phyloP scores from a whole-genome alignment of 768 basidiomycete species.

The Leccinum sublutescens region DNA sequence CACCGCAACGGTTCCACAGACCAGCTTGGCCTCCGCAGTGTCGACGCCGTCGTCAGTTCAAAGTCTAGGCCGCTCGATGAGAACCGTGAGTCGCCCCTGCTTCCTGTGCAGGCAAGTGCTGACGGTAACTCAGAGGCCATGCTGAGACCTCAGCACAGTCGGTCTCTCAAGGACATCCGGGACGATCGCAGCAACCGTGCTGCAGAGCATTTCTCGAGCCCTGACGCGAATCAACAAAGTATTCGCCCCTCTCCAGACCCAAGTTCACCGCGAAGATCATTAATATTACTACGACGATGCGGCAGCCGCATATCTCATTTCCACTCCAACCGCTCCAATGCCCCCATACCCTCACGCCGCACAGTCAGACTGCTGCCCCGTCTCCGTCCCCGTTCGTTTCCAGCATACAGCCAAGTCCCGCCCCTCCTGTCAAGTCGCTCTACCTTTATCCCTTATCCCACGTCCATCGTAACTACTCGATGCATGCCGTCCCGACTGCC shows the following conservation, averaged over 20 bases:
- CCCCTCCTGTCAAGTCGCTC: slow-evolving; percentile 64
- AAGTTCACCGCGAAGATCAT: slow-evolving; percentile 53
- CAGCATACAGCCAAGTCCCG: slow-evolving; percentile 51
- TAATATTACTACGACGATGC: slow-evolving; percentile 56
- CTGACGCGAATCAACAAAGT: slow-evolving; percentile 19
- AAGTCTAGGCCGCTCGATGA: slow-evolving; percentile 33
- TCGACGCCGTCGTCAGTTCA: slow-evolving; percentile 58
- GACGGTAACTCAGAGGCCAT: slow-evolving; percentile 19
- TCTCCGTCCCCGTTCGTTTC: slow-evolving; percentile 68
- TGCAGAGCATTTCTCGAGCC: slow-evolving; percentile 22
- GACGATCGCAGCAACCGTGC: slow-evolving; percentile 22
- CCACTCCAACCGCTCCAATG: slow-evolving; percentile 55
- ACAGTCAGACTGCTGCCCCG: slow-evolving; percentile 70
- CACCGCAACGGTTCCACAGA: slow-evolving; percentile 59
- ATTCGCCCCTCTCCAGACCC: slow-evolving; percentile 37
- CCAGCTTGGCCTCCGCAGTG: slow-evolving; percentile 55
- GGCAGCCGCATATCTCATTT: slow-evolving; percentile 56
- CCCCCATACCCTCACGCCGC: slow-evolving; percentile 81
- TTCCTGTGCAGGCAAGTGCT: slow-evolving; percentile 14
- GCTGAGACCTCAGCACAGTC: slow-evolving; percentile 20
- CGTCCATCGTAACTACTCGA: slow-evolving; percentile 53
- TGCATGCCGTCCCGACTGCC: slow-evolving; percentile 42
- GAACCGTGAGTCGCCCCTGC: slow-evolving; percentile 26
- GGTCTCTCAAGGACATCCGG: slow-evolving; percentile 15
- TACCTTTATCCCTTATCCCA: slow-evolving; percentile 78